Evolutionary conservation across 106 monocot species (phyloP), one percentile per base, ranked within the genome.

Genomic region (Acorus calamus): DNA sequence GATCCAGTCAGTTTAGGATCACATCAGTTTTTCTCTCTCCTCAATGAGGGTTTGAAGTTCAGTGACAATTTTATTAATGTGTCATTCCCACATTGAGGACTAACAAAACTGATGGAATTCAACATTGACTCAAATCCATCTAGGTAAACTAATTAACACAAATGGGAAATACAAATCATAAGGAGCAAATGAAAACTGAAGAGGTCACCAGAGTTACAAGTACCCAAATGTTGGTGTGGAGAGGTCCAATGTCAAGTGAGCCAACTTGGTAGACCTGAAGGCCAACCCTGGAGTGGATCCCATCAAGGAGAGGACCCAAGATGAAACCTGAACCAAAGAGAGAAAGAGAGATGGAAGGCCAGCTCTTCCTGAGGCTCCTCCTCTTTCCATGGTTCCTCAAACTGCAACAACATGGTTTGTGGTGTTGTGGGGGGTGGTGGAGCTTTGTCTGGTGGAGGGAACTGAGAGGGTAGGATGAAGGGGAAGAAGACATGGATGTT

Each of bases 181-280:
- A 28, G 28, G 28, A 28, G 28, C 28, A 28, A 28, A 28, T 28
- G 28, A 28, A 28, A 10, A 42, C 4, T n/a, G 6, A 43, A 8
- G 11, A 10, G 2, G 13, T 73, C n/a, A 57, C n/a, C 57, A 57
- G 57, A 9, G n/a, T 12, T 8, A 6, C 7, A 14, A 57, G 13
- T 57, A 85, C 90, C 75, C 74, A 80, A 52, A 91, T 71, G 73
- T 80, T 78, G 63, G 86, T 91, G 65, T 76, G 80, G 43, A 90
- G 78, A 47, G 90, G 86, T 8, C 86, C 90, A 13, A 81, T 71
- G 11, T 83, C 73, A 52, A 91, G 46, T 13, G 90, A 76, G 52
- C 86, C 86, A 56, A 67, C 79, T 12, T 80, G 80, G 59, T 86
- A 91, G 0, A 52, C 4, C 52, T 65, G 65, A 46, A 91, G 83